These are phyloP conservation scores for Penicillium sp. DNA, from an alignment of 2,329 filamentous ascomycete species.

Conservation along the genomic window DNA sequence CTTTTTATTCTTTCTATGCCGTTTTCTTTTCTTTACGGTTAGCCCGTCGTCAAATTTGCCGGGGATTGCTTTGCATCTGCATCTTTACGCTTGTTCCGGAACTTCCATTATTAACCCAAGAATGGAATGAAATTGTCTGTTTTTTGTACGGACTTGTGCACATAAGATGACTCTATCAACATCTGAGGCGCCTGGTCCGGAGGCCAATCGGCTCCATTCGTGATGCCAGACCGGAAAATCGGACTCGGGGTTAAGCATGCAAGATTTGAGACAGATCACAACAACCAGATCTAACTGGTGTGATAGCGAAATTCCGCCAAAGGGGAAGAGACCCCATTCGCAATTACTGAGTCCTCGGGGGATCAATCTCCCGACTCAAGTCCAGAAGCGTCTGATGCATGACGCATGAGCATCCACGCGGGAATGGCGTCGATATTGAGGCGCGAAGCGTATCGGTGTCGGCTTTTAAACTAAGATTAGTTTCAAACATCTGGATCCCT, in stretches of 20 bases:
- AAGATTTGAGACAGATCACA: not conserved
- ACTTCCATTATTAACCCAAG: not conserved
- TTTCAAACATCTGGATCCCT: not conserved
- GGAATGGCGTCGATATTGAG: not conserved
- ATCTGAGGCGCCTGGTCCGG: too few species aligned
- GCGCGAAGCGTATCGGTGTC: not conserved
- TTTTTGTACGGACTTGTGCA: not conserved
- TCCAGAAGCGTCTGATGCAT: not conserved
- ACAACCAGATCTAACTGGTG: not conserved
- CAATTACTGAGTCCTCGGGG: not conserved
- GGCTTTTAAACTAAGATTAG: not conserved
- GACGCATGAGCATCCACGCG: not conserved
- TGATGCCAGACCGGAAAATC: not conserved
- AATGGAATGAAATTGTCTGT: not conserved
- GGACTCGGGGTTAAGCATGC: not conserved
- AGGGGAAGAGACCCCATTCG: not conserved
- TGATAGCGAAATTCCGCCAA: too few species aligned
- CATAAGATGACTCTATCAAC: not conserved
- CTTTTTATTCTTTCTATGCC: too few species aligned
- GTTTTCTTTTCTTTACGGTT: not conserved
- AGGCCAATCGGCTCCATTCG: not conserved
- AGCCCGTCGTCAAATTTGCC: not conserved
- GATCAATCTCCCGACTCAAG: not conserved
- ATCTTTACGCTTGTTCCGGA: not conserved
- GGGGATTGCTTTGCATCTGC: not conserved